Evolutionary conservation across 2,329 filamentous ascomycete genomes (phyloP).

Genomic region (Aspergillus proliferans): DNA sequence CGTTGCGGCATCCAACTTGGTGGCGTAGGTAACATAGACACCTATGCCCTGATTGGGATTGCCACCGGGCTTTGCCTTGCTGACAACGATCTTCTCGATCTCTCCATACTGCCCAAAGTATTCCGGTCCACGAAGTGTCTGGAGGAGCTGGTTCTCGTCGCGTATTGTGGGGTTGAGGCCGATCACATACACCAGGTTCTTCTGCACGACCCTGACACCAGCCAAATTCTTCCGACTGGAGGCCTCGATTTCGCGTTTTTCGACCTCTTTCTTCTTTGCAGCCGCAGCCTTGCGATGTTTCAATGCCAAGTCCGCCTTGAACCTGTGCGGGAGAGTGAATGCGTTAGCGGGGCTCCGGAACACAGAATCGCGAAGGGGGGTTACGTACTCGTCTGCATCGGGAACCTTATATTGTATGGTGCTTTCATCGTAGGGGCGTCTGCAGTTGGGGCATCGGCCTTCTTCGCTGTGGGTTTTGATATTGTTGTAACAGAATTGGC

Average conservation of each 20-base stretch:
- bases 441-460: conserved; percentile 92
- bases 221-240: conserved; percentile 94
- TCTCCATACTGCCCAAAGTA: conserved; percentile 98
- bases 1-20: conserved; percentile 78
- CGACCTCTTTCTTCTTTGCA: conserved; percentile 84
- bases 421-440: conserved; percentile 91
- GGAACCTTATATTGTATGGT: conserved; percentile 96
- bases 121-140: conserved; percentile 80
- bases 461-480: conserved; percentile 94
- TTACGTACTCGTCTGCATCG: conserved; percentile 84
- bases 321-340: conserved; percentile 25
- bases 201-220: conserved; percentile 91
- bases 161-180: conserved; percentile 85
- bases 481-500: conserved; percentile 99
- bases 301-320: conserved; percentile 46
- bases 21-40: conserved; percentile 96
- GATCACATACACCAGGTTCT: conserved; percentile 97
- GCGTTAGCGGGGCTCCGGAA: too few relatives aligned
- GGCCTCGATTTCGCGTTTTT: conserved; percentile 93
- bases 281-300: conserved; percentile 93
- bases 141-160: conserved; percentile 78
- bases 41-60: conserved; percentile 76
- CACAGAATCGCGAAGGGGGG: too few relatives aligned
- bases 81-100: conserved; percentile 98
- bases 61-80: conserved; percentile 75